Base-by-base conservation (phyloP, 2,329 filamentous ascomycete species). In the Clonostachys byssicola region DNA sequence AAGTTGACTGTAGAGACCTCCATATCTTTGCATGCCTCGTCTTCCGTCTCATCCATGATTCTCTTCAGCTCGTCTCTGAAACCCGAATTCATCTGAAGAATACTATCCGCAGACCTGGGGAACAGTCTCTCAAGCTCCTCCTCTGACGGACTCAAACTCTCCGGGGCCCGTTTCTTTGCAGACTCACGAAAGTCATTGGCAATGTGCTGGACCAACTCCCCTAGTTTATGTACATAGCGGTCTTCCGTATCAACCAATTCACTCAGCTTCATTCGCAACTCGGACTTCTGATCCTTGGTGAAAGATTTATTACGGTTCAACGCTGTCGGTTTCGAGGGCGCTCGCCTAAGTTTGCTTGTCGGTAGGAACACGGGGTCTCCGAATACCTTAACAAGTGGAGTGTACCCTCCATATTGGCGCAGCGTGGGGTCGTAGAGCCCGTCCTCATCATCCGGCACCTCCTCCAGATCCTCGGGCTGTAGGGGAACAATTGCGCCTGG, bases 161-260 rank as follows among this genome's bases (percentile, higher is more conserved):
- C 74, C 34, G 74, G 62, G 12, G 72, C 65, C 56, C 78, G 78
- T 33, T 70, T 71, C 56, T 77, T 82, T 5, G 86, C 85, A 52
- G 83, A 86, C 44, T 85, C 72, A 34, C 88, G 83, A 57, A 95
- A 92, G 51, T 95, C 88, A 47, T 83, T 81, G 23, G 90, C 90
- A 33, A 96, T 83, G 49, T 86, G 82, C 52, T 88, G 83, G 40
- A 96, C 87, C 50, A 99, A 70, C 54, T 94, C 88, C 51, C 88
- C 82, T 48, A 99, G 70, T 65, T 97, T 96, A 57, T 80, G 78
- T 40, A 99, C 90, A 66, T 97, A 99, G 64, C 89, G 86, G 62
- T 94, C 90, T 64, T 99, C 94, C 0, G 94, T 99, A 58, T 95
- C 89, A 34, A 96, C 81, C 50, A 97, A 71, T 64, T 99, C 94